Percentiles rank a stretch among this genome's conserved stretches.
Evolutionary conservation across 805 yeast species (phyloP).

Genomic region (Ogataea sp.): DNA sequence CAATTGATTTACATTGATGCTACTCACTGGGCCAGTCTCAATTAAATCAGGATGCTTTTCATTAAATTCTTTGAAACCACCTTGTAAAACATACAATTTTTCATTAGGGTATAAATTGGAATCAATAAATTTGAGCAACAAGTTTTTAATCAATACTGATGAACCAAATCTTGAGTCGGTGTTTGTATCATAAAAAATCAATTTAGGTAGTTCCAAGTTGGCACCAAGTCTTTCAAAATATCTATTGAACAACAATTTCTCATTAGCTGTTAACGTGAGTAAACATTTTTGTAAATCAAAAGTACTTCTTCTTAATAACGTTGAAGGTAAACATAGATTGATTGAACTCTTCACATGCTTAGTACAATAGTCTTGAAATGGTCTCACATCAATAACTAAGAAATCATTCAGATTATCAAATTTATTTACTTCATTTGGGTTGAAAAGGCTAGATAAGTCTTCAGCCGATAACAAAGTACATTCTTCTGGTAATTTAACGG

Average conservation of each 20-base stretch:
- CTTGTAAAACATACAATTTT: constrained; percentile 30
- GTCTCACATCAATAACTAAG: constrained; percentile 69
- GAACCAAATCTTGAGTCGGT: constrained; percentile 23
- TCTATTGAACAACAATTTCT: constrained; percentile 32
- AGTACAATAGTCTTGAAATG: constrained; percentile 64
- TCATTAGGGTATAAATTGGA: constrained; percentile 25
- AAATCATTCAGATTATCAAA: constrained; percentile 21
- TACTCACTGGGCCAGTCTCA: constrained; percentile 13
- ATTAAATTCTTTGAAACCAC: constrained; percentile 32
- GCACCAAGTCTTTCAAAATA: constrained; percentile 21
- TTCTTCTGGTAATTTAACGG: constrained; percentile 15
- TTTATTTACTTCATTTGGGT: constrained; percentile 9
- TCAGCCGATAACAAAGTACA: constrained; percentile 11
- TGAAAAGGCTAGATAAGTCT: constrained; percentile 6
- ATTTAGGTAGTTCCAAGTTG: constrained; percentile 26
- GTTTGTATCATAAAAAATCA: constrained; percentile 45
- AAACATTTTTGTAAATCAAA: constrained; percentile 59
- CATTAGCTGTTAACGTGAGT: constrained; percentile 48
- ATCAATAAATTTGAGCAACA: constrained; percentile 39
- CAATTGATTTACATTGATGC: neutral
- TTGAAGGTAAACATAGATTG: constrained; percentile 85
- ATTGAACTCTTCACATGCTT: constrained; percentile 53
- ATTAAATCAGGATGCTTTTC: constrained; percentile 17
- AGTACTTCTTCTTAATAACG: constrained; percentile 67
- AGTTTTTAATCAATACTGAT: constrained; percentile 33